Evolutionary conservation across 352 stramenopile genomes (phyloP).

Genomic region (Lagenidium sp.): DNA sequence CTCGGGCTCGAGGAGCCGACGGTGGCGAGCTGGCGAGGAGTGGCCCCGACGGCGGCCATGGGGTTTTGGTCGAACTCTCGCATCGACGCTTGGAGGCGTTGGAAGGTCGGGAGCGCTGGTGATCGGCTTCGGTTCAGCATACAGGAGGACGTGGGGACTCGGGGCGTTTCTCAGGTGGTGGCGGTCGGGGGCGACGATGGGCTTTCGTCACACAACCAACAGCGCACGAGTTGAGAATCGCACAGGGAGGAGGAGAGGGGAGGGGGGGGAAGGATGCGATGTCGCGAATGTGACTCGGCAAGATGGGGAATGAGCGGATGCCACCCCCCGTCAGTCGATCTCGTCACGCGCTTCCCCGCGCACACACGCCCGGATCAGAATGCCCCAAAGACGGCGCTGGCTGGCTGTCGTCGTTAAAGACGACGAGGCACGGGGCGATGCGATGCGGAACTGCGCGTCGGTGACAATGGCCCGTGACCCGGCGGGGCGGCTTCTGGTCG

Average conservation of each 20-base stretch:
- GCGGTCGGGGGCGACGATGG: background rate
- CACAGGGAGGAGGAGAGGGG: background rate
- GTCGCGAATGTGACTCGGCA: constrained; percentile 2
- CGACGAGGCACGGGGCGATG: background rate
- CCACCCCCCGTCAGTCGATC: background rate
- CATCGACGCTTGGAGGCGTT: constrained; percentile 40
- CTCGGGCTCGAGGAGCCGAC: constrained; percentile 1
- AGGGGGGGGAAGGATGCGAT: background rate
- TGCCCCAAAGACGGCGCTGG: no score
- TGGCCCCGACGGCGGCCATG: background rate
- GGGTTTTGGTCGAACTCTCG: constrained; percentile 26
- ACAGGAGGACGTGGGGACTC: constrained; percentile 1
- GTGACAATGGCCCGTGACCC: background rate
- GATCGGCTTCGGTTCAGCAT: constrained; percentile 38
- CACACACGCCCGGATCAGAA: no score
- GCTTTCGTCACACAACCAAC: background rate
- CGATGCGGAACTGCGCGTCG: constrained; percentile 13
- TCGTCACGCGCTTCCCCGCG: no score
- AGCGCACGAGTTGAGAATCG: no score
- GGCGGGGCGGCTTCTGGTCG: background rate
- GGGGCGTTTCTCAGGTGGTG: no score
- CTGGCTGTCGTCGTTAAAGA: background rate
- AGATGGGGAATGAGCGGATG: constrained; percentile 13
- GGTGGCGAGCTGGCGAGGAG: constrained; percentile 4
- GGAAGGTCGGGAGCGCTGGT: constrained; percentile 26